A percentile compares a stretch with the other conserved stretches of the same genome.
These are phyloP conservation scores for Parathielavia hyrcaniae DNA, from an alignment of 495 filamentous ascomycete genomes.

Conservation along the genomic window DNA sequence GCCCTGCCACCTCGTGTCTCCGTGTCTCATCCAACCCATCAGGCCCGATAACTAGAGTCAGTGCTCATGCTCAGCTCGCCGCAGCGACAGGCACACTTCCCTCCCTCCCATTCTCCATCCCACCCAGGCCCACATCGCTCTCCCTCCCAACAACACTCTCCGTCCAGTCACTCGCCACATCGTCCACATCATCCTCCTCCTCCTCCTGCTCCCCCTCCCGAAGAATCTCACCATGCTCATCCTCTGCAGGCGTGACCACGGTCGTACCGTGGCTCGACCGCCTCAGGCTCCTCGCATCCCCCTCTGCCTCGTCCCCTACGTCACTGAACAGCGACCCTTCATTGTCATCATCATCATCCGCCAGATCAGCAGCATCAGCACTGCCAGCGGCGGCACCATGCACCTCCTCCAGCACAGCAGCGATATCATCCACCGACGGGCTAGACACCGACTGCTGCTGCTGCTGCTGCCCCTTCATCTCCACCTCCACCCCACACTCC, in stretches of 20 bases:
- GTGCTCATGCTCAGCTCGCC: constrained; percentile 1
- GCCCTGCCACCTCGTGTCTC: not conserved
- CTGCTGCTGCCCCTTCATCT: too few relatives aligned
- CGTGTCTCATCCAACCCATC: not conserved
- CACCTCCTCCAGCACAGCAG: constrained; percentile 9
- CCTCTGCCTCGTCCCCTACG: not conserved
- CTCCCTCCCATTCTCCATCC: not conserved
- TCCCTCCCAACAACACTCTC: constrained; percentile 29
- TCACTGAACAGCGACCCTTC: constrained; percentile 10
- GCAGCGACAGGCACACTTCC: constrained; percentile 13
- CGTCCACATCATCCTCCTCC: constrained; percentile 23
- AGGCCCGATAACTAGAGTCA: not conserved
- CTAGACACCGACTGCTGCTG: constrained; percentile 9
- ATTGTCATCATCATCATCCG: constrained; percentile 6
- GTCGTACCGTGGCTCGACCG: constrained; percentile 31
- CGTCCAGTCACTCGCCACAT: constrained; percentile 38
- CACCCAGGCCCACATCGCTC: constrained; percentile 14
- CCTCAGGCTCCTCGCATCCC: constrained; percentile 12
- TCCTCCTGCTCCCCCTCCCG: constrained; percentile 6
- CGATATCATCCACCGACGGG: constrained; percentile 24
- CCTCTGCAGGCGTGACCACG: constrained; percentile 53
- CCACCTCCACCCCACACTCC: constrained; percentile 1
- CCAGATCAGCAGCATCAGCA: not conserved
- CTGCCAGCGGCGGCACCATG: constrained; percentile 1
- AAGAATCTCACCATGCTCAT: constrained; percentile 39